A percentile compares a stretch with the other conserved stretches of the same genome.
Evolutionary conservation across 768 basidiomycete species (phyloP).

Genomic region (Mycena leptocephala): DNA sequence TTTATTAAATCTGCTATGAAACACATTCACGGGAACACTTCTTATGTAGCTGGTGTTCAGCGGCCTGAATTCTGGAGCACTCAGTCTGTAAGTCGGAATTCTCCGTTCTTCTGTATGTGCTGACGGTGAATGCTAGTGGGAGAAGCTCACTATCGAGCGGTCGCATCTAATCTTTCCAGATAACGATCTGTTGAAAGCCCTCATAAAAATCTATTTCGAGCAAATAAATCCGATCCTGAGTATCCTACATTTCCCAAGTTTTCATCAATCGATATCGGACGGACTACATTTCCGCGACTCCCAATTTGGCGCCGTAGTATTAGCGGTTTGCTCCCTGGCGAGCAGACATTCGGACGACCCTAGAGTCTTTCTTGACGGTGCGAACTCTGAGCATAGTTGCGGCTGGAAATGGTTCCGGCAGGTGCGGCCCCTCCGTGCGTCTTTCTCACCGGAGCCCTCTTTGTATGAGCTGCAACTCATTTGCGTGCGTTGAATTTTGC

Average conservation of each 20-base stretch:
- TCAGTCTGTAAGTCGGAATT: slow-evolving; percentile 12
- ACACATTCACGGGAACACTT: slow-evolving; percentile 9
- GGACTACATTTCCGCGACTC: slow-evolving; percentile 65
- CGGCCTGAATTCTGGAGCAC: slow-evolving; percentile 34
- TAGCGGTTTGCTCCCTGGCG: slow-evolving; percentile 78
- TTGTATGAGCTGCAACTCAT: slow-evolving; percentile 83
- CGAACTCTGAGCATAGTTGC: slow-evolving; percentile 58
- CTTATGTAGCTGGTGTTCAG: slow-evolving; percentile 1
- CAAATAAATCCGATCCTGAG: slow-evolving; percentile 68
- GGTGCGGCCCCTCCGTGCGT: slow-evolving; percentile 72
- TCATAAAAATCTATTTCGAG: slow-evolving; percentile 77
- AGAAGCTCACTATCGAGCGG: slow-evolving; percentile 42
- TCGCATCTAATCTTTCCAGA: slow-evolving; percentile 62
- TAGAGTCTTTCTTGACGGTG: slow-evolving; percentile 52
- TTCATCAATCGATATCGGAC: slow-evolving; percentile 63
- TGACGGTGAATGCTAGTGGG: slow-evolving; percentile 51
- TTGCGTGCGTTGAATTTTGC: slow-evolving; percentile 55
- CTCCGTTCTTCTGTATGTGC: background rate
- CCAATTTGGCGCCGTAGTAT: slow-evolving; percentile 70
- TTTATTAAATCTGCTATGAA: slow-evolving; percentile 14
- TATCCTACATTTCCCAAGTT: slow-evolving; percentile 78
- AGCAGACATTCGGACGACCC: slow-evolving; percentile 71
- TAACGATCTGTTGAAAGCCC: slow-evolving; percentile 59
- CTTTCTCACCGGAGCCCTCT: slow-evolving; percentile 68
- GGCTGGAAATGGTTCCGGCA: slow-evolving; percentile 78